A percentile compares a stretch with the other conserved stretches of the same genome.
phyloP scores from a whole-genome alignment of 2,329 filamentous ascomycete genomes.

The Colletotrichum godetiae region DNA sequence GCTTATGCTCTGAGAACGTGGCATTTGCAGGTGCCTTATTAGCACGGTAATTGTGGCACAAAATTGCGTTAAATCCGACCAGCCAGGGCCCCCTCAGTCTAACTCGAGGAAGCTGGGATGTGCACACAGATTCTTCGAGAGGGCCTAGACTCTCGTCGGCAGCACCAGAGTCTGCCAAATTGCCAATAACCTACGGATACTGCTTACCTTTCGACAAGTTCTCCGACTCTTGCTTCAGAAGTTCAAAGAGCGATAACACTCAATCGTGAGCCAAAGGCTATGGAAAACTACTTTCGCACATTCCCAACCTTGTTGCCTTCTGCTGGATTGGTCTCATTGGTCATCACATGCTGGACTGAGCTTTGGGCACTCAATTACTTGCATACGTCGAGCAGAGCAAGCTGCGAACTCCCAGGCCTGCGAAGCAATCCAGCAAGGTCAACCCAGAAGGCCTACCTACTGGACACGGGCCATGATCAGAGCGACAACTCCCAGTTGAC shows the following conservation, averaged over 20 bases:
- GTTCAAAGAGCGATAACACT: neutral
- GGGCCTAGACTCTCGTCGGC: neutral
- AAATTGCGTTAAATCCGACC: slow-evolving; percentile 11
- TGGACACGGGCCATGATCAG: neutral
- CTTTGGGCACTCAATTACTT: neutral
- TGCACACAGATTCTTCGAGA: neutral
- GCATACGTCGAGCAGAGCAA: neutral
- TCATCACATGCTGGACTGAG: neutral
- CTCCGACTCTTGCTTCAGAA: neutral
- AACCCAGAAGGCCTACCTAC: neutral
- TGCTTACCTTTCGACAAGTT: neutral
- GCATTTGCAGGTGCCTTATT: slow-evolving; percentile 1
- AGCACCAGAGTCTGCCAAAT: neutral
- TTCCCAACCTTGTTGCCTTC: neutral
- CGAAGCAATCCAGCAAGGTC: too few species aligned
- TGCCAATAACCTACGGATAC: neutral
- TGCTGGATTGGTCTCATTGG: neutral
- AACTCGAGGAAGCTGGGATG: neutral
- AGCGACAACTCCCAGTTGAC: neutral
- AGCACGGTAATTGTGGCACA: neutral
- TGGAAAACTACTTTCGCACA: neutral
- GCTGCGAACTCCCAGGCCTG: neutral
- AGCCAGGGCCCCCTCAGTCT: neutral
- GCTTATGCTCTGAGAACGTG: slow-evolving; percentile 10
- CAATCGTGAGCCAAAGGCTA: neutral